Evolutionary conservation across 371 early-diverging fungal genomes (phyloP).

Genomic region (Mucor piriformis): DNA sequence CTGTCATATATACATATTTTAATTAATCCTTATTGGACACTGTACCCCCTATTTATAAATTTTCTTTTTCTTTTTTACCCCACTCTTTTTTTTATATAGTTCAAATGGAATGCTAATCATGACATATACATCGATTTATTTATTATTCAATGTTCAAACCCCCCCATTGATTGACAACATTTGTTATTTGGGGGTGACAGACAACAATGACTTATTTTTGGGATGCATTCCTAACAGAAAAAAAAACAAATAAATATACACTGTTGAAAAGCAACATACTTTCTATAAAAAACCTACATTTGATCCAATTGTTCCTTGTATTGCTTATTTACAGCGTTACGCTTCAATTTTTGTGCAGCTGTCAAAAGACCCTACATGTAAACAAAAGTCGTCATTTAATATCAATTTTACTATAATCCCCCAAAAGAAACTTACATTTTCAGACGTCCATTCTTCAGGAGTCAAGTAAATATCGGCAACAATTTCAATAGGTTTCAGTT

Average conservation of each 20-base stretch:
- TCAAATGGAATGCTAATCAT: not conserved
- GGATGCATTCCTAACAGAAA: constrained; percentile 28
- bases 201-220: constrained; percentile 24
- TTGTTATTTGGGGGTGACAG: not conserved
- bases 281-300: constrained; percentile 47
- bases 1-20: constrained; percentile 16
- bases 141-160: no score
- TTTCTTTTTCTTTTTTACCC: not conserved
- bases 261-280: not conserved
- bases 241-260: not conserved
- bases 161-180: constrained; percentile 11
- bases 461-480: constrained; percentile 65
- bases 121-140: not conserved
- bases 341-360: constrained; percentile 92
- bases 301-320: constrained; percentile 65
- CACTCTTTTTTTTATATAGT: not conserved
- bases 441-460: constrained; percentile 84
- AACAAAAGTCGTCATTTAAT: constrained; percentile 3
- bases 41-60: not conserved
- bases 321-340: constrained; percentile 69
- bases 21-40: constrained; percentile 6
- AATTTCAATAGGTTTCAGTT: constrained; percentile 71
- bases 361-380: constrained; percentile 69
- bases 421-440: constrained; percentile 60
- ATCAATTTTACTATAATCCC: constrained; percentile 15